Base-by-base conservation (phyloP, 805 yeast species). In the Candida maris region DNA sequence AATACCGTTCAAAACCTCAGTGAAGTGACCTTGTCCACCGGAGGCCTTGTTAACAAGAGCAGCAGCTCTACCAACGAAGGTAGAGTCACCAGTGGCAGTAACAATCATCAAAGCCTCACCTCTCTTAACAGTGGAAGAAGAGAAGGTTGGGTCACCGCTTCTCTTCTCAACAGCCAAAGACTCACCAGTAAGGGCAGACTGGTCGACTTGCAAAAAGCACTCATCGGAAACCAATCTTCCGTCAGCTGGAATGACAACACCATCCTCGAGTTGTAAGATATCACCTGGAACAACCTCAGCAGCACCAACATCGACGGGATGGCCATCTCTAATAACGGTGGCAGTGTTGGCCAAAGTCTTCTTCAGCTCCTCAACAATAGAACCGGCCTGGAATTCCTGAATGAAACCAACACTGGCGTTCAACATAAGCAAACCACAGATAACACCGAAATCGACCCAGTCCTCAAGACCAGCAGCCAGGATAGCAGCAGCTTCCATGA, bases 381-480 rank as follows among this genome's bases (percentile, higher is more conserved):
- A 87, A 75, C 96, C 96, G 51, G 97, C 97, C 72, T 88, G 96
- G 83, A 71, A 89, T 71, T 88, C 97, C 75, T 88, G 97, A 54
- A 86, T 75, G 81, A 88, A 88, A 78, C 97, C 97, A 65, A 88
- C 96, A 57, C 71, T 70, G 49, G 96, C 96, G 70, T 88, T 88
- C 64, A 88, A 78, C 66, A 81, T 54, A 56, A 88, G 74, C 56
- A 88, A 71, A 70, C 83, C 96, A 68, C 85, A 79, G 64, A 88
- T 88, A 65, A 88, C 97, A 79, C 97, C 96, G 75, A 88, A 88
- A 78, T 88, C 96, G 61, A 88, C 96, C 96, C 96, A 88, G 73
- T 89, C 96, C 72, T 86, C 86, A 57, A 86, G 75, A 81, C 95
- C 96, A 51, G 95, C 95, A 61, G 96, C 95, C 66, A 86, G 73